Evolutionary conservation across 2,329 filamentous ascomycete genomes (phyloP).

Genomic region (Fusarium sp.): DNA sequence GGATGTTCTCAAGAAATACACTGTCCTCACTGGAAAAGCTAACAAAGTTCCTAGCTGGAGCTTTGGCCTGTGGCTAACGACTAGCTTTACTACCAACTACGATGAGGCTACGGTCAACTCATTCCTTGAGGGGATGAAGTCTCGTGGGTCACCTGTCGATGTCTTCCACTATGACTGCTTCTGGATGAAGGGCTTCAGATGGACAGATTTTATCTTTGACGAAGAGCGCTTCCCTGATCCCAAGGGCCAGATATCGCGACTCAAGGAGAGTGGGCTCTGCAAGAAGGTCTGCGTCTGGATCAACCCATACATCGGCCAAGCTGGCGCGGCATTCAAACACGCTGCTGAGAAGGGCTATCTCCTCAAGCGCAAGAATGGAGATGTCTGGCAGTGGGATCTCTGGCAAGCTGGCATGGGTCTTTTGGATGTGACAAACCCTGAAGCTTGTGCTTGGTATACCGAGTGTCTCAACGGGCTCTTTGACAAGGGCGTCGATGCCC

Average conservation of each 20-base stretch:
- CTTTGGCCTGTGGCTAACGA: conserved; percentile 80
- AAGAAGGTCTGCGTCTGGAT: conserved; percentile 79
- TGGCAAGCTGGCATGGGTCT: conserved; percentile 83
- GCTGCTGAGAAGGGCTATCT: conserved; percentile 74
- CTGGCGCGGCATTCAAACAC: conserved; percentile 71
- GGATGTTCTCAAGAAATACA: conserved; percentile 74
- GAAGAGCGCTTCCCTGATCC: conserved; percentile 74
- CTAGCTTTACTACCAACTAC: conserved; percentile 78
- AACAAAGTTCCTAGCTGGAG: conserved; percentile 76
- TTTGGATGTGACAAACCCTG: conserved; percentile 78
- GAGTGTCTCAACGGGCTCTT: conserved; percentile 70
- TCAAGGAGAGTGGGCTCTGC: conserved; percentile 69
- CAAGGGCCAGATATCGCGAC: conserved; percentile 67
- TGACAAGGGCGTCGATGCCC: conserved; percentile 73
- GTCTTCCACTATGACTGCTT: conserved; percentile 83
- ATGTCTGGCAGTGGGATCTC: conserved; percentile 79
- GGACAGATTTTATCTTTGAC: conserved; percentile 80
- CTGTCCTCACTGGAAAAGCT: conserved; percentile 72
- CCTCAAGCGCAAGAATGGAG: conserved; percentile 73
- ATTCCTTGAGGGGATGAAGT: conserved; percentile 75
- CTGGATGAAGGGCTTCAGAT: conserved; percentile 79
- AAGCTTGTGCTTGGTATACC: conserved; percentile 71
- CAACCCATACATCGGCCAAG: conserved; percentile 77
- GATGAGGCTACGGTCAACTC: conserved; percentile 73
- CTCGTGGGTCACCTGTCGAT: conserved; percentile 70